These are phyloP conservation scores for Lachnellula arida DNA, from an alignment of 2,329 filamentous ascomycete species.

Conservation along the genomic window DNA sequence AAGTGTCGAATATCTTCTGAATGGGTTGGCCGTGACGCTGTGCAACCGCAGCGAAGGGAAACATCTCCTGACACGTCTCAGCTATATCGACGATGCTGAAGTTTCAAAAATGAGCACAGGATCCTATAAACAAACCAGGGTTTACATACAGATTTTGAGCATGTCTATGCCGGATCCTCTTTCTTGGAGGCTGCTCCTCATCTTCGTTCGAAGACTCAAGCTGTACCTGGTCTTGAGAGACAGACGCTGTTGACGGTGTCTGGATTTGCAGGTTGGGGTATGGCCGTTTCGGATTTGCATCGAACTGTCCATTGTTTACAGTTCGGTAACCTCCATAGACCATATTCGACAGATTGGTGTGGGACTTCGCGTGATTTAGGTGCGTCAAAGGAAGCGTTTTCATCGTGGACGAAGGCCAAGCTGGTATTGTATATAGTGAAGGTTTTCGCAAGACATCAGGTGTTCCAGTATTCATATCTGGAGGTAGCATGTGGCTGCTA, in stretches of 20 bases:
- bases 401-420: slow-evolving; percentile 11
- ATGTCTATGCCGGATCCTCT: slow-evolving; percentile 8
- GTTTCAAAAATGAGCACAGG: slow-evolving; percentile 16
- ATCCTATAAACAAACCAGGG: not conserved
- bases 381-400: not conserved
- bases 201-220: not conserved
- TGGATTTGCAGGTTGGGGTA: not conserved
- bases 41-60: slow-evolving; percentile 44
- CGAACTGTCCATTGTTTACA: not conserved
- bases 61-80: slow-evolving; percentile 42
- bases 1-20: slow-evolving; percentile 43
- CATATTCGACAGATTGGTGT: not conserved
- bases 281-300: not conserved
- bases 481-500: no score
- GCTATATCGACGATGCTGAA: slow-evolving; percentile 45
- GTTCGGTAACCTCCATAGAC: not conserved
- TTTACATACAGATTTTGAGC: slow-evolving; percentile 25
- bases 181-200: not conserved
- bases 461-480: not conserved
- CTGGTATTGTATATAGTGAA: slow-evolving; percentile 26
- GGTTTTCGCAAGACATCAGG: slow-evolving; percentile 24
- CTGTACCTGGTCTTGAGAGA: not conserved
- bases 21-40: slow-evolving; percentile 40
- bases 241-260: not conserved
- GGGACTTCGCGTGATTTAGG: not conserved